Percentiles rank a stretch among this genome's conserved stretches.
Evolutionary conservation across 306 rosid species (phyloP).

Genomic region (Dicorynia guianensis): DNA sequence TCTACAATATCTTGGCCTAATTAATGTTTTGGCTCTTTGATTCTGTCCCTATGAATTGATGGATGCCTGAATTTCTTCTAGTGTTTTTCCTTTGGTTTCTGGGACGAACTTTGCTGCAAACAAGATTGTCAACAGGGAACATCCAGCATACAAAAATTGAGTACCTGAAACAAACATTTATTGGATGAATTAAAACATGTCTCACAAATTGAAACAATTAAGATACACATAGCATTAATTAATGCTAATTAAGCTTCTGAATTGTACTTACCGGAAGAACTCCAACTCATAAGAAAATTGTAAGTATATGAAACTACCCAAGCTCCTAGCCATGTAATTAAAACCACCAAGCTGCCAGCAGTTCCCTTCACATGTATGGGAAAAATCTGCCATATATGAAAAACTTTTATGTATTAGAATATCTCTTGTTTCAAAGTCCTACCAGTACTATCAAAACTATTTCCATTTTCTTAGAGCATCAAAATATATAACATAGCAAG

Average conservation of each 20-base stretch:
- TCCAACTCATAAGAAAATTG: conserved; percentile 61
- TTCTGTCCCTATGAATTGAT: conserved; percentile 36
- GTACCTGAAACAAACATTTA: conserved; percentile 50
- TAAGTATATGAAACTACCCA: conserved; percentile 50
- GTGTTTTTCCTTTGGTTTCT: conserved; percentile 70
- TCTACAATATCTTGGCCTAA: too few species aligned
- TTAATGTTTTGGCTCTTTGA: too few species aligned
- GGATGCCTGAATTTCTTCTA: conserved; percentile 61
- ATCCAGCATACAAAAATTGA: conserved; percentile 48
- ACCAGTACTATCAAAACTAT: too few species aligned
- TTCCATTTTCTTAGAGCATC: too few species aligned
- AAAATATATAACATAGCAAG: too few species aligned
- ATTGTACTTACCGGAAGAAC: conserved; percentile 43
- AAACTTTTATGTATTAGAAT: too few species aligned
- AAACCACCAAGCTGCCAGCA: too few species aligned
- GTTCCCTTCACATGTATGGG: too few species aligned
- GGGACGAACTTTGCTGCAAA: conserved; percentile 54
- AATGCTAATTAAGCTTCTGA: not conserved
- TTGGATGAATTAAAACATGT: not conserved
- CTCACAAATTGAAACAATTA: not conserved
- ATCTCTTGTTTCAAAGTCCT: too few species aligned
- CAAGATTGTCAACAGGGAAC: conserved; percentile 50
- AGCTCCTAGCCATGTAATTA: conserved; percentile 41
- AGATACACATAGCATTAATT: not conserved
- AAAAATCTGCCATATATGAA: too few species aligned